Conservation (phyloP, 306 rosid species). For the Vigna nakashimae region DNA sequence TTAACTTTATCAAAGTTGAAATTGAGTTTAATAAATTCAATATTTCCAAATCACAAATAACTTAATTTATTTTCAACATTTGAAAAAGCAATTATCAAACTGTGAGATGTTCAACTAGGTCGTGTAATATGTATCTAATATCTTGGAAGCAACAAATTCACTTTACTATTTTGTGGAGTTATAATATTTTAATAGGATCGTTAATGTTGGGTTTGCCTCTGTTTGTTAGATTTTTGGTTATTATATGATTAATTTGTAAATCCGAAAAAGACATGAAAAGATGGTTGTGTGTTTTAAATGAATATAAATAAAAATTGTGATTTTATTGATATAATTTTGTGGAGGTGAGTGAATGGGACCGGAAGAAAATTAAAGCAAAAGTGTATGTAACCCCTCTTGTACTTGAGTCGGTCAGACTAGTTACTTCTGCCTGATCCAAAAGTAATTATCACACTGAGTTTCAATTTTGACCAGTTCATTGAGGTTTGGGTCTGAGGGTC, state of each 20-base stretch:
- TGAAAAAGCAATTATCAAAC: neutral
- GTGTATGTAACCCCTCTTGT: constrained; percentile 1
- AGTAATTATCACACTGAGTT: neutral
- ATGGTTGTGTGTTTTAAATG: neutral
- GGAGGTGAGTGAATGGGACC: too few species aligned
- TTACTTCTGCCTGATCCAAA: neutral
- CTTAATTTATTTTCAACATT: neutral
- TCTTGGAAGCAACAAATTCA: neutral
- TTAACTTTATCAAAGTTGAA: too few species aligned
- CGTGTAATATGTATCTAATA: neutral
- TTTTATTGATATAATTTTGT: neutral
- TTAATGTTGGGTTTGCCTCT: too few species aligned
- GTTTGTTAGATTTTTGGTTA: too few species aligned
- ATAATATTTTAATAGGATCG: neutral
- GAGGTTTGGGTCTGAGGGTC: neutral
- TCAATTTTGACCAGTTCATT: neutral
- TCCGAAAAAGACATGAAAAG: neutral
- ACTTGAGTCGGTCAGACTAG: neutral
- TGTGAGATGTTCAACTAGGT: neutral
- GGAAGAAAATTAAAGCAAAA: constrained; percentile 7
- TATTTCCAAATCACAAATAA: neutral
- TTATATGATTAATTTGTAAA: neutral
- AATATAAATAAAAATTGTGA: neutral
- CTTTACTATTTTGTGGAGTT: neutral
- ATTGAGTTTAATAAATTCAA: neutral